Base-by-base conservation (phyloP, 169 alveolate species). In the Plasmodium gonderi region DNA sequence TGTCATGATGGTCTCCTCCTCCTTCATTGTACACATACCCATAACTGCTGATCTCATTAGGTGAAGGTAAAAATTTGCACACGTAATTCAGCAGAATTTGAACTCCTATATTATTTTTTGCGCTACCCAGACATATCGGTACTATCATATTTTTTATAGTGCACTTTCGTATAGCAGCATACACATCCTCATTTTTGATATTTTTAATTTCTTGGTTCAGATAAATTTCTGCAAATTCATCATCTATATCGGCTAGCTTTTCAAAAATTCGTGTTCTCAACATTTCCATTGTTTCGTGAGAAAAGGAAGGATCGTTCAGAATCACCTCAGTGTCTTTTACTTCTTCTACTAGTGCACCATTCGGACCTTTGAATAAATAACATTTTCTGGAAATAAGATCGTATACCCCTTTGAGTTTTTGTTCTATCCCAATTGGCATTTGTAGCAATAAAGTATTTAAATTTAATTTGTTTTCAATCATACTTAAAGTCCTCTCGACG, bases 91-190 rank as follows among this genome's bases (percentile, higher is more conserved):
- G 91, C n/a, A 97, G 97, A 49, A 96, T 96, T 95, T 98, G 99
- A 0, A 98, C 98, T 26, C 99, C 99, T 69, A 97, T 97, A 91
- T 98, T 98, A 91, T 97, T 98, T 93, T 97, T 97, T 1, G 99
- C 99, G 23, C 99, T 97, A 1, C 99, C 99, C 98, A 98, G 96
- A 65, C 98, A 95, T 0, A 98, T 97, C n/a, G 99, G 99, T 9
- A 97, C 94, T 69, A 97, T 95, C 26, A 79, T 92, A 51, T 87
- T 96, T 2, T 65, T 93, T 26, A 97, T 82, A 12, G 98, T 96
- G 65, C 94, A 82, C 75, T 92, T 95, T 72, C 99, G 92, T 29
- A 97, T 74, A 92, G 69, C 95, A 33, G 65, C 89, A 79, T 45
- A 91, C 90, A 77, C 26, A 67, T 80, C 89, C 75, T 96, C 95